Conservation (phyloP, 78 protist genomes). For the Paulinella micropora region DNA sequence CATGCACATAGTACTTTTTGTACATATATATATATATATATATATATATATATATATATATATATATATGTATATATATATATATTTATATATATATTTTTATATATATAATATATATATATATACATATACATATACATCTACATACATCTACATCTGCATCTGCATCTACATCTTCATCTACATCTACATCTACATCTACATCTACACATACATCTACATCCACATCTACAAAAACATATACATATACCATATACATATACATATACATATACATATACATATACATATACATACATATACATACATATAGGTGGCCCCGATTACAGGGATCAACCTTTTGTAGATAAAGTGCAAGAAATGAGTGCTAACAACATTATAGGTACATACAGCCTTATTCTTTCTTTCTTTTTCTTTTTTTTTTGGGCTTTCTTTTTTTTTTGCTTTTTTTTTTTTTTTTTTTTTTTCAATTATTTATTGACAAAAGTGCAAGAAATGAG, state of each 20-base stretch:
- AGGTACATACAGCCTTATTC: too few species aligned
- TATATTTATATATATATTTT: neutral
- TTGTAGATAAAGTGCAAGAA: slow-evolving; percentile 77
- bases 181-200: neutral
- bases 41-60: neutral
- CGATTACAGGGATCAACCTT: slow-evolving; percentile 74
- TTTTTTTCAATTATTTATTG: too few species aligned
- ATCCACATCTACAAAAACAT: neutral
- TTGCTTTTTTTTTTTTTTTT: too few species aligned
- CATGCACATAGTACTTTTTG: neutral
- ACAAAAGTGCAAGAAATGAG: too few species aligned
- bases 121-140: neutral
- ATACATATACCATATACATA: neutral
- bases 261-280: neutral
- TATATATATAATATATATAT: neutral
- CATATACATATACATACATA: neutral
- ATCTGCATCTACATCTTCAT: neutral
- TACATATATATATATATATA: neutral
- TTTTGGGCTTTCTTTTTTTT: too few species aligned
- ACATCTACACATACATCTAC: neutral
- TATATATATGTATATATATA: neutral
- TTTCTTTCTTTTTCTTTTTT: too few species aligned
- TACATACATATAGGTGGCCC: slow-evolving; percentile 27
- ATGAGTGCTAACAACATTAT: slow-evolving; percentile 60
- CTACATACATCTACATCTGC: neutral